Percentiles rank a stretch among this genome's conserved stretches.
phyloP scores from a whole-genome alignment of 225 moss, liverwort and hornwort species.

The Pseudoscleropodium purum region DNA sequence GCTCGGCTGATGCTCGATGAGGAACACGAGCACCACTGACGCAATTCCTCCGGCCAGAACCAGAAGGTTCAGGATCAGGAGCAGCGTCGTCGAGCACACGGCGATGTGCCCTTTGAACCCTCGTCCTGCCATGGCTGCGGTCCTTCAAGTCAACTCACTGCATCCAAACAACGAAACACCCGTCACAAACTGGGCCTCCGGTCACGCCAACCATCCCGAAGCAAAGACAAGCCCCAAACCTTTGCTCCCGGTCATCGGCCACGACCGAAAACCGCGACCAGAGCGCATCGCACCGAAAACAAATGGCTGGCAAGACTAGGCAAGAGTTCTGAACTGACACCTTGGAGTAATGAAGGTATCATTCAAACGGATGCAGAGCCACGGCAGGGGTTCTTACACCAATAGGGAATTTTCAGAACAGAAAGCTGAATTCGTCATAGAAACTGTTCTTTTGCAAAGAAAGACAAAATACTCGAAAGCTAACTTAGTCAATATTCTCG shows the following conservation, averaged over 20 bases:
- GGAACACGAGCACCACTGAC: conserved; percentile 21
- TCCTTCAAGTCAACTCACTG: conserved; percentile 8
- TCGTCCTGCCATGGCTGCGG: conserved; percentile 43
- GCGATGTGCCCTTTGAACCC: conserved; percentile 45
- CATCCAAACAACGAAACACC: not conserved
- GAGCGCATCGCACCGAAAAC: not conserved
- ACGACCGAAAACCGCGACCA: not conserved
- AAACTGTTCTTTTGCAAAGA: not conserved
- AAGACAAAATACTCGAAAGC: too few species aligned
- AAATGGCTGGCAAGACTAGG: not conserved
- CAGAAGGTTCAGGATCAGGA: conserved; percentile 39
- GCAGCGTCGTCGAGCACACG: conserved; percentile 49
- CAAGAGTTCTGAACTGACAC: not conserved
- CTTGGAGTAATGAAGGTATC: not conserved
- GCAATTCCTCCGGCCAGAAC: conserved; percentile 38
- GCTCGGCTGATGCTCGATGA: conserved; percentile 41
- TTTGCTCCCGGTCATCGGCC: not conserved
- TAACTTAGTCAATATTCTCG: not conserved
- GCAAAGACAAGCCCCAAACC: not conserved
- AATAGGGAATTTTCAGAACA: not conserved
- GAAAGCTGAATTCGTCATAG: not conserved
- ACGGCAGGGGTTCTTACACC: too few species aligned
- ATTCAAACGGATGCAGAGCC: not conserved
- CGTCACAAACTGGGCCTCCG: not conserved
- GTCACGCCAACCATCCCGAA: not conserved